These are phyloP conservation scores for Beauveria pseudobassiana DNA, from an alignment of 2,329 filamentous ascomycete species.

Conservation along the genomic window DNA sequence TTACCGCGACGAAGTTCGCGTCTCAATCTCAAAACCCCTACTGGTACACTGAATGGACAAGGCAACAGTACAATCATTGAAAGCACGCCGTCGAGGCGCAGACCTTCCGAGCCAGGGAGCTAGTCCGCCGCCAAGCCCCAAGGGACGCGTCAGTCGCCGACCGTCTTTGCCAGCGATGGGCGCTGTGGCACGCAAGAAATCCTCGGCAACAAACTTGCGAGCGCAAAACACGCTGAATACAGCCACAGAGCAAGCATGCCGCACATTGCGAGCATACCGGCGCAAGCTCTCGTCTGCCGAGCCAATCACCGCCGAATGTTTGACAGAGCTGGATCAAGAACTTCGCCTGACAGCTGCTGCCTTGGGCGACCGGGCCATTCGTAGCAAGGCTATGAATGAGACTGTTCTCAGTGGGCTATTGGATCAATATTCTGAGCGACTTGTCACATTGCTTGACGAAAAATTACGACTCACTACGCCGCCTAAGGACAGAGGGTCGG, in stretches of 20 bases:
- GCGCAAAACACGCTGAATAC: constrained; percentile 50
- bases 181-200: constrained; percentile 40
- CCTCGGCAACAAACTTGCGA: constrained; percentile 37
- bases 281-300: constrained; percentile 54
- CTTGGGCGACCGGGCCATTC: constrained; percentile 48
- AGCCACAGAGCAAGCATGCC: constrained; percentile 58
- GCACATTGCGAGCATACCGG: constrained; percentile 53
- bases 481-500: constrained; percentile 23
- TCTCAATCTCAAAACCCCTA: constrained; percentile 38
- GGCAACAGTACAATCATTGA: constrained; percentile 32
- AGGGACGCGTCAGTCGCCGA: constrained; percentile 36
- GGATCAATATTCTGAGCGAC: constrained; percentile 66
- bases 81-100: constrained; percentile 37
- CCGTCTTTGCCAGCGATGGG: constrained; percentile 49
- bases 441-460: constrained; percentile 65
- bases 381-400: constrained; percentile 49
- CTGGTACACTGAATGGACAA: constrained; percentile 33
- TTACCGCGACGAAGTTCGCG: constrained; percentile 48
- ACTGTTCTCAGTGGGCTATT: constrained; percentile 55
- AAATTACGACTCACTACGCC: constrained; percentile 49
- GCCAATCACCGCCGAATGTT: constrained; percentile 46
- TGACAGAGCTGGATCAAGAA: constrained; percentile 59
- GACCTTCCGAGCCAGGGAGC: constrained; percentile 38
- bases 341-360: constrained; percentile 55
- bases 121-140: constrained; percentile 46